Base-by-base conservation (phyloP, 208 protist species). In the Novymonas esmeraldas region DNA sequence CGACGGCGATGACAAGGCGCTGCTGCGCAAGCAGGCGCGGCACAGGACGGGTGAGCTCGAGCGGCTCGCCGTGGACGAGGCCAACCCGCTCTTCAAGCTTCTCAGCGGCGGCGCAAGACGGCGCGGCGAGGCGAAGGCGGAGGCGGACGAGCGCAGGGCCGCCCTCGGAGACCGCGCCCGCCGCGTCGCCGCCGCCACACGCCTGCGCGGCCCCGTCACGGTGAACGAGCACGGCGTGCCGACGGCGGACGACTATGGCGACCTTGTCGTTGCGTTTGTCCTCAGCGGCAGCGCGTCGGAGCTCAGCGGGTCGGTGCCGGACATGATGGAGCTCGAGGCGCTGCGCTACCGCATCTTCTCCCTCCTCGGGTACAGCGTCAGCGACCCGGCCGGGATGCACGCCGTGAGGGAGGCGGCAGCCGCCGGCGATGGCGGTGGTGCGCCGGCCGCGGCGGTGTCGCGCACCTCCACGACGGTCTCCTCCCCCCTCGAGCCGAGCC, bases 281-380 rank as follows among this genome's bases (percentile, higher is more conserved):
- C 77, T 91, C 49, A 90, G 84, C 67, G 61, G 68, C 16, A 60
- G 50, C 26, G 72, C 82, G 24, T 89, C 81, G 26, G 66, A 85
- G 64, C 54, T 89, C 38, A 86, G 68, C 45, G 78, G 72, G 16
- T 70, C 81, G 31, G 72, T 88, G 61, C 89, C 86, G 31, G 87
- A 89, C 50, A 81, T 84, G 58, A 79, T 85, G 69, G 86, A 95
- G 63, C 71, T 95, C 11, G 86, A 93, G 73, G 67, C 67, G 42
- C 67, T 92, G 68, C 89, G 89, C 26, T 95, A 95, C 65, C 78
- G 78, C 44, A 83, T 95, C 28, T 95, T 92, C 45, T 78, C 76
- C 11, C 73, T 95, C 18, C 67, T 83, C 28, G 84, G 81, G n/a
- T 85, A 85, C 80, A 79, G 56, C 64, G 67, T 64, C 26, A 48